phyloP scores from a whole-genome alignment of 768 basidiomycete species.

The Suillus sp. region DNA sequence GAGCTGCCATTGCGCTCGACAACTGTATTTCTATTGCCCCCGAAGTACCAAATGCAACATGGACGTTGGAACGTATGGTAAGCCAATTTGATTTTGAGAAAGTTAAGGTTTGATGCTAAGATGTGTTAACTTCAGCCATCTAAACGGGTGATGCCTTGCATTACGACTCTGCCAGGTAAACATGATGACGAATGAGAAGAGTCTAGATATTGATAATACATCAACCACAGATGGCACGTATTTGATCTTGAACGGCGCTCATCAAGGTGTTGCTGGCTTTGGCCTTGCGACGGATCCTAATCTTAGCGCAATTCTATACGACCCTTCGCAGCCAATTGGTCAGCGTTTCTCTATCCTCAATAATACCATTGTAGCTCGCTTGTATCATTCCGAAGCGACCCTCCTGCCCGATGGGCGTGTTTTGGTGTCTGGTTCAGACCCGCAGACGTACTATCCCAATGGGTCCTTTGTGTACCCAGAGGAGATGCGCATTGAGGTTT shows the following conservation, averaged over 20 bases:
- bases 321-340: slow-evolving; percentile 58
- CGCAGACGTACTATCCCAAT: slow-evolving; percentile 48
- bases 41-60: slow-evolving; percentile 59
- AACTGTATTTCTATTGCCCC: slow-evolving; percentile 74
- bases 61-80: slow-evolving; percentile 82
- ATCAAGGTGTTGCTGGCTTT: slow-evolving; percentile 71
- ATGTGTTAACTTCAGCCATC: slow-evolving; percentile 49
- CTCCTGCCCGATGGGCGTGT: slow-evolving; percentile 77
- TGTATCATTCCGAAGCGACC: slow-evolving; percentile 80
- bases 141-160: slow-evolving; percentile 75
- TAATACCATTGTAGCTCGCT: slow-evolving; percentile 68
- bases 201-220: neutral
- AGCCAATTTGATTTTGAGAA: slow-evolving; percentile 22
- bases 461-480: slow-evolving; percentile 57
- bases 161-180: slow-evolving; percentile 60
- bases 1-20: slow-evolving; percentile 54
- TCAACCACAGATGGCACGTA: slow-evolving; percentile 55
- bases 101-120: slow-evolving; percentile 1
- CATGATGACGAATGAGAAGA: slow-evolving; percentile 10
- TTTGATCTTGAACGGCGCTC: slow-evolving; percentile 76
- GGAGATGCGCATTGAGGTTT: slow-evolving; percentile 78
- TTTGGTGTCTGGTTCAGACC: slow-evolving; percentile 77
- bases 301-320: slow-evolving; percentile 65
- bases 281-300: slow-evolving; percentile 69
- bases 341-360: slow-evolving; percentile 68